These are phyloP conservation scores for Erysimum pusillum DNA, from an alignment of 441 rosid species.

Conservation along the genomic window DNA sequence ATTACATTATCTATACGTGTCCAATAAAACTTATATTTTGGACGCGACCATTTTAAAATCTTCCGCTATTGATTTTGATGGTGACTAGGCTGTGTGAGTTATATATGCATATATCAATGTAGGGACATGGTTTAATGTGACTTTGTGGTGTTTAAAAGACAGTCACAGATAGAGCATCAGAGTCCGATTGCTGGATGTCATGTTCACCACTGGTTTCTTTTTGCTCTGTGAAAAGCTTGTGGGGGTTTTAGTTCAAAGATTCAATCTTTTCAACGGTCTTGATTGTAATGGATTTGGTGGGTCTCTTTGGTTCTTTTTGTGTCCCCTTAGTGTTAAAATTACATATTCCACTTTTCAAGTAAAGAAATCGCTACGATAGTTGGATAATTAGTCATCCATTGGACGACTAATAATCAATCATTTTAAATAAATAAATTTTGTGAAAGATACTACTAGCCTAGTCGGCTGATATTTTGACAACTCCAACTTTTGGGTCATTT, in stretches of 20 bases:
- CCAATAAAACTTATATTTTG: slow-evolving; percentile 36
- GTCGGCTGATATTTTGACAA: slow-evolving; percentile 18
- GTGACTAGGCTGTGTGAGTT: slow-evolving; percentile 26
- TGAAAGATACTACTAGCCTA: slow-evolving; percentile 11
- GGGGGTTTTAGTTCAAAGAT: slow-evolving; percentile 33
- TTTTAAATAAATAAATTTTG: neutral
- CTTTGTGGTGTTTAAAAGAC: slow-evolving; percentile 29
- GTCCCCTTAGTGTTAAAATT: slow-evolving; percentile 41
- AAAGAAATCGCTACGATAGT: slow-evolving; percentile 3
- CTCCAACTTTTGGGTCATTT: neutral
- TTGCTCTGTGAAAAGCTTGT: slow-evolving; percentile 19
- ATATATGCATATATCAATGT: slow-evolving; percentile 17
- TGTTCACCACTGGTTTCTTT: slow-evolving; percentile 43
- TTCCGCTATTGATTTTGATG: slow-evolving; percentile 32
- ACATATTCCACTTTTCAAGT: slow-evolving; percentile 40
- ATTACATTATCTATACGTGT: slow-evolving; percentile 41
- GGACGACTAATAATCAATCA: slow-evolving; percentile 30
- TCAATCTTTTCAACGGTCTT: slow-evolving; percentile 47
- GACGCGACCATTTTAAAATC: slow-evolving; percentile 30
- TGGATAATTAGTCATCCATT: slow-evolving; percentile 34
- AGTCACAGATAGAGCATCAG: slow-evolving; percentile 34
- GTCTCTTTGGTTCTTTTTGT: slow-evolving; percentile 36
- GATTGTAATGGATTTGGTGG: slow-evolving; percentile 45
- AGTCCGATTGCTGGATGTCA: slow-evolving; percentile 39
- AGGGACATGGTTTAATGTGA: slow-evolving; percentile 39